Evolutionary conservation across 78 protist species (phyloP), one percentile per base, ranked within the genome.

Genomic region (Chrysochromulina tobinii): DNA sequence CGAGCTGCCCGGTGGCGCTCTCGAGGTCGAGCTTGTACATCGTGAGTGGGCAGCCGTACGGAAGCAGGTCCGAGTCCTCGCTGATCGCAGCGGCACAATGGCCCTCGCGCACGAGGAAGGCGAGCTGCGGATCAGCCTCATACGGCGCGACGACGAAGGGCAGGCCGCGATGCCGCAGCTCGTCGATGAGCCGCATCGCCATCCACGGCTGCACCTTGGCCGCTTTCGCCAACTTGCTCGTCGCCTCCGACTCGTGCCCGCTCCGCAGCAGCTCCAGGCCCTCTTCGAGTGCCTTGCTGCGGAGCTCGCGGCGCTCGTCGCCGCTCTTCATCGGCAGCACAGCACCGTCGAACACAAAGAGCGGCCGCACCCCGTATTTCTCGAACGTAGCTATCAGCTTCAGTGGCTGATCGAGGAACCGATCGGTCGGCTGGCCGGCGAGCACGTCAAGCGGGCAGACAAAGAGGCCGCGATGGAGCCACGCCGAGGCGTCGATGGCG

Each of bases 41-140:
- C 3, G 3, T 3, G 64, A 53, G 69, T 20, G 90, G 83, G 53
- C 94, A 86, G 58, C 98, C 98, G 91, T 89, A 98, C 23, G 97
- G 96, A 7, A 99, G 57, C 38, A 99, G 90, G 87, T 99, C 99
- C 0, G 98, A 96, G 93, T 99, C 99, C 64, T 98, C 99, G 0
- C 99, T 96, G 27, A 98, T 85, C 54, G 98, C 96, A 0, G 96
- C 97, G 50, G 83, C 83, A 23, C 90, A 18, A 85, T 23, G 12
- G 55, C 92, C 89, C 23, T 51, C 0, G 57, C 14, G 21, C 61
- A 38, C 81, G 57, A 92, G 79, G 55, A 59, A 92, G 11, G 94
- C 93, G 1, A 92, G 20, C 75, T 92, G 94, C 23, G 94, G 73
- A 64, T 92, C 94, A 12, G 94, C 94, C 72, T 92, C 94, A 57